Evolutionary conservation across 73 alveolate genomes (phyloP), one percentile per base, ranked within the genome.

Genomic region (Paramecium bursaria): DNA sequence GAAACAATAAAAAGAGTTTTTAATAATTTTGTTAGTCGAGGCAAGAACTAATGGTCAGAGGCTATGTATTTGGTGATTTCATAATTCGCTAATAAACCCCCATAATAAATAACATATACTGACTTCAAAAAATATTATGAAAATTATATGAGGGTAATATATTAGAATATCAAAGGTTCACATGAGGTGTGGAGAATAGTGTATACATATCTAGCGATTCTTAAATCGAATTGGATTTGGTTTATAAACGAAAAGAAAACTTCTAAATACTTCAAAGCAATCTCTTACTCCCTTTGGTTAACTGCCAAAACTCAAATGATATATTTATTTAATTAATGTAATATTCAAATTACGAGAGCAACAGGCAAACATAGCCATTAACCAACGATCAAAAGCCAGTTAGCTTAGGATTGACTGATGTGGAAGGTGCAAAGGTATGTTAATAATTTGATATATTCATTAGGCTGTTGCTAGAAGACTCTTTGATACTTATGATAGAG

Each of bases 401-500:
- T 14, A 67, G 44, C 44, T 42, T 67, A 6, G 82, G 82, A 0
- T n/a, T 67, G n/a, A 67, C 82, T 19, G 82, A 67, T 67, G 53
- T 67, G 0, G 82, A 67, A 42, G 82, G 82, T 25, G 82, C 82
- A 67, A 67, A 67, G 55, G 82, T 67, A 11, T 33, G 11, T 7
- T 7, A 7, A 5, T 39, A 39, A 39, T 3, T 2, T 3, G 44
- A 31, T 35, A 14, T 35, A 21, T 39, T 23, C 19, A 3, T 13
- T 42, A 67, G 82, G 82, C 82, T 35, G 82, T 67, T 67, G 82
- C 82, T 14, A 67, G 82, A 67, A 67, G 82, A 67, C 39, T 67
- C 5, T 67, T 67, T 42, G 82, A 67, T 67, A 67, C 82, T 19
- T 67, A 67, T 67, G 82, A 67, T n/a, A 67, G 82, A 67, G 82